These are phyloP conservation scores for Ophiostoma sp. DNA, from an alignment of 2,329 filamentous ascomycete species.

Conservation along the genomic window DNA sequence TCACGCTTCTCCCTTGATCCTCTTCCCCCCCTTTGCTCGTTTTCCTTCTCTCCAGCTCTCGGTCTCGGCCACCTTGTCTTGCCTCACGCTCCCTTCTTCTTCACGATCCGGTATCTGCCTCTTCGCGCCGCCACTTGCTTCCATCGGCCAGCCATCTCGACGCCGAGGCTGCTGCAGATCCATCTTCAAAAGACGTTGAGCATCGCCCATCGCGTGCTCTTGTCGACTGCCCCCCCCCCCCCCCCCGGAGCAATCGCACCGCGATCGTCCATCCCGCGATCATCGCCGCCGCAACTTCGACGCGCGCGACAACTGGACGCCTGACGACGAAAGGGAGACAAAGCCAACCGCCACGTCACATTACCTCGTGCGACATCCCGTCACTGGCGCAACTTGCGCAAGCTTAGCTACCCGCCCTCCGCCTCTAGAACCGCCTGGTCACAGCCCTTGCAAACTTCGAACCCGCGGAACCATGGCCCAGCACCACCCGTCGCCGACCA, in stretches of 20 bases:
- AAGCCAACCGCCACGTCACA: background rate
- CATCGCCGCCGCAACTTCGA: background rate
- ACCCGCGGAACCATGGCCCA: slow-evolving; percentile 55
- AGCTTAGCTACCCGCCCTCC: background rate
- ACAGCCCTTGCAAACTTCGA: background rate
- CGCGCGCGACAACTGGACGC: background rate
- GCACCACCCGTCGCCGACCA: slow-evolving; percentile 74
- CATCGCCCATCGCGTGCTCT: background rate
- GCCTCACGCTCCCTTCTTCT: background rate
- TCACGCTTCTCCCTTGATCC: background rate
- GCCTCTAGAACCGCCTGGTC: background rate
- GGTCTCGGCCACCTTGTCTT: too few species aligned
- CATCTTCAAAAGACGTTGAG: too few species aligned
- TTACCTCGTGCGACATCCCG: background rate
- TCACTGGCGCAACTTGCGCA: slow-evolving; percentile 8
- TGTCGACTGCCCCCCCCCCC: background rate
- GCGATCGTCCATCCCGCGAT: background rate
- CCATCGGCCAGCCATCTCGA: background rate
- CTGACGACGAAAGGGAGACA: background rate
- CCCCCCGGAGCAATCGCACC: background rate
- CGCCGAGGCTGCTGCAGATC: background rate
- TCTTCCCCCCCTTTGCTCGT: background rate
- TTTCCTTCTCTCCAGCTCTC: background rate
- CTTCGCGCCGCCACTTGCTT: background rate
- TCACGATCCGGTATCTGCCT: background rate